Evolutionary conservation across 1,284 basidiomycete genomes (phyloP), one percentile per base, ranked within the genome.

Genomic region (Mycena citricolor): DNA sequence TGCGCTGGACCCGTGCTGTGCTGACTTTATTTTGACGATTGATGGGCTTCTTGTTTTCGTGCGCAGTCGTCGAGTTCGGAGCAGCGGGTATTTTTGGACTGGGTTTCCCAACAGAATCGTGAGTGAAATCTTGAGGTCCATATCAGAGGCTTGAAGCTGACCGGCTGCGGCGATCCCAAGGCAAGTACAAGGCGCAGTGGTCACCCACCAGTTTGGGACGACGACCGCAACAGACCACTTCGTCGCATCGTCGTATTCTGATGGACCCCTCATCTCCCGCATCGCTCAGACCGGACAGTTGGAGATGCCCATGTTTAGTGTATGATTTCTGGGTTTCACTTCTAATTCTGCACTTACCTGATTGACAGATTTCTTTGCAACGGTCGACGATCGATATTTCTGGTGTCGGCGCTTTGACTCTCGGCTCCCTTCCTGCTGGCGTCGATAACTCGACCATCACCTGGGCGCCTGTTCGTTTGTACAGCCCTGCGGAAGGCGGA

Each of bases 41-140:
- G 8, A 10, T 33, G 32, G 12, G 8, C 8, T 33, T 10, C 21
- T 17, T 7, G n/a, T n/a, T n/a, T n/a, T n/a, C n/a, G n/a, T n/a
- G n/a, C 8, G 10, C 77, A 13, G 49, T 65, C 22, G 62, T 71
- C 26, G 69, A 52, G 29, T 52, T 67, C 3, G 68, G 68, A 4
- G 65, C 71, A 13, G 65, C 67, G 16, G 79, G 79, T 4, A 77
- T 81, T 35, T 68, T 81, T 47, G 79, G 79, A 2, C 62, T 81
- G 14, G 79, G 80, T 0, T 81, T 80, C 33, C 31, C 44, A 10
- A 32, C 31, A 26, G 36, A 39, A 34, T 52, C 51, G 49, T 51
- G 33, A 39, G 49, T n/a, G 8, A 8, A n/a, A n/a, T n/a, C n/a
- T n/a, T n/a, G n/a, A n/a, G n/a, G n/a, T n/a, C n/a, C n/a, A n/a